Evolutionary conservation across 2,329 filamentous ascomycete species (phyloP), one percentile per base, ranked within the genome.

Genomic region (Dothidotthia symphoricarpi): DNA sequence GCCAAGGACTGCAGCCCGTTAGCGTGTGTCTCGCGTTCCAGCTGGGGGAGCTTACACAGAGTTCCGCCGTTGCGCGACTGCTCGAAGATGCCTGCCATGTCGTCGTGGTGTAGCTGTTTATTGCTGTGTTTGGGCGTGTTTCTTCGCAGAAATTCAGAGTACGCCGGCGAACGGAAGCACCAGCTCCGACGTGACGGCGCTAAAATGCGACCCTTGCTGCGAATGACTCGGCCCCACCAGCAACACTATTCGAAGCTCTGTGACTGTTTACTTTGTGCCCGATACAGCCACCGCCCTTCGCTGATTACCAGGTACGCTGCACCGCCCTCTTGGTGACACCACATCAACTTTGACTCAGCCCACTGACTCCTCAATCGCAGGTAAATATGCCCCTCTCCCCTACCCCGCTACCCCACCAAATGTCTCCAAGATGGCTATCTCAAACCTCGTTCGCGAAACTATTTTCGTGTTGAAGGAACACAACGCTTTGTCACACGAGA

Each of bases 31-130:
- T 3, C 6, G 7, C 4, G 13, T 29, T 7, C 14, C 10, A 39
- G 47, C 41, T 42, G 24, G 13, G n/a, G 14, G 37, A 49, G 64
- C 76, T 69, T 73, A 83, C 81, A 98, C 60, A 98, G 80, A 63
- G 89, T 96, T 69, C 94, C 93, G 67, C 78, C 79, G 68, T 95
- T 94, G 66, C 90, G 82, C 65, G 89, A 86, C 74, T 93, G 87
- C 74, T 96, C 89, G 66, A 97, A 98, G 71, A 98, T 89, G 66
- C 88, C 87, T 69, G 88, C 84, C 93, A 98, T 98, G 51, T 55
- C 69, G 51, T 49, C 36, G 52, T 47, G 34, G 41, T 51, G 39
- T 37, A 55, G 59, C 55, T 60, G 53, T 56, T 53, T 57, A 43
- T 41, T 50, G 41, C 34, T 50, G 49, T 59, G 45, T 50, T 49